phyloP scores from a whole-genome alignment of 2,329 filamentous ascomycete genomes.

The Phoma sp. region DNA sequence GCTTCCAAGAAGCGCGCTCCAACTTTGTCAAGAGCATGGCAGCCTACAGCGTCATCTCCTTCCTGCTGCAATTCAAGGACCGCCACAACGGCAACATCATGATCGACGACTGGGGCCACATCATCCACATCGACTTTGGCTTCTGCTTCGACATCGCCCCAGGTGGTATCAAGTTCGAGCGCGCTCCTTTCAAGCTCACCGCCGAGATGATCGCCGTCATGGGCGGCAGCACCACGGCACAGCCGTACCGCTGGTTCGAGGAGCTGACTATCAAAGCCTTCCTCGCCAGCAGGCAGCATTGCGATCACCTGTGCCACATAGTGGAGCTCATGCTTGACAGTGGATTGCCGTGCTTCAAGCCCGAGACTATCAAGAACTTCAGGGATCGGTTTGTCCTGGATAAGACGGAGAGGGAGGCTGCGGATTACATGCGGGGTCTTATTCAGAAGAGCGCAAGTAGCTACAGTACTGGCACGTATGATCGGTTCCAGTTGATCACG shows the following conservation, averaged over 20 bases:
- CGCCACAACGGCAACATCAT: slow-evolving; percentile 99
- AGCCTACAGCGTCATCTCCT: slow-evolving; percentile 95
- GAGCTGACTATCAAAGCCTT: slow-evolving; percentile 96
- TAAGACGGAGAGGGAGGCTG: slow-evolving; percentile 88
- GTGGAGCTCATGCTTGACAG: slow-evolving; percentile 95
- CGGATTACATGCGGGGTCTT: slow-evolving; percentile 89
- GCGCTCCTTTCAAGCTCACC: slow-evolving; percentile 97
- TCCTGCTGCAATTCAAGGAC: slow-evolving; percentile 98
- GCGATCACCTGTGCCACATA: slow-evolving; percentile 86
- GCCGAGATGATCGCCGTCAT: slow-evolving; percentile 99
- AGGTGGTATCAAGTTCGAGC: slow-evolving; percentile 95
- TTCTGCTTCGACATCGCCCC: slow-evolving; percentile 99
- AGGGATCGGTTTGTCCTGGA: slow-evolving; percentile 91
- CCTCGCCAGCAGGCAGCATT: slow-evolving; percentile 83
- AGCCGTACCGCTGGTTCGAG: slow-evolving; percentile 94
- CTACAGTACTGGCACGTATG: slow-evolving; percentile 92
- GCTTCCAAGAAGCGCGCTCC: slow-evolving; percentile 91
- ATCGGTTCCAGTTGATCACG: slow-evolving; percentile 96
- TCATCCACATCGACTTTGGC: slow-evolving; percentile 97
- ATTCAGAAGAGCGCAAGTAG: slow-evolving; percentile 90
- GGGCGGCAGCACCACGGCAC: slow-evolving; percentile 80
- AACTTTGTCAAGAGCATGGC: slow-evolving; percentile 99
- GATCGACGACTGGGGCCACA: slow-evolving; percentile 96
- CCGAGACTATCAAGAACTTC: slow-evolving; percentile 92
- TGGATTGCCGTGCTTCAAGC: slow-evolving; percentile 96